phyloP scores from a whole-genome alignment of 1,284 basidiomycete genomes.

The Moesziomyces globuligerus region DNA sequence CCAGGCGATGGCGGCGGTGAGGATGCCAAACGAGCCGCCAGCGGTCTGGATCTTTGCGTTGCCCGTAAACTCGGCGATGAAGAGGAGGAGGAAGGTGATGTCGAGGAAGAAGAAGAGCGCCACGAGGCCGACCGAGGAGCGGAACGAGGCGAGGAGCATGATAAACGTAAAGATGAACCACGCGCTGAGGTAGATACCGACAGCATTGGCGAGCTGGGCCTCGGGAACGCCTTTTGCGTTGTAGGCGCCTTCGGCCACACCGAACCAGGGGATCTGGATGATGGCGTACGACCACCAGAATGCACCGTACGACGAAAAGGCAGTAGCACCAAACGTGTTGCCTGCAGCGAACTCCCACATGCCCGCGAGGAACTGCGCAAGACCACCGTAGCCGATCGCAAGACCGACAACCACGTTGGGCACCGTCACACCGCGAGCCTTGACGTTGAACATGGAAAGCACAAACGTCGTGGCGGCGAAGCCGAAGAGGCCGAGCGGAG shows the following conservation, averaged over 20 bases:
- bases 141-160: conserved; percentile 53
- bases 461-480: conserved; percentile 71
- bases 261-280: conserved; percentile 61
- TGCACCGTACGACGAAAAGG: conserved; percentile 68
- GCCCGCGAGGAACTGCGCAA: conserved; percentile 75
- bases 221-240: conserved; percentile 36
- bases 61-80: conserved; percentile 55
- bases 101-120: conserved; percentile 79
- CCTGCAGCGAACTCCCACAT: conserved; percentile 78
- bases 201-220: conserved; percentile 34
- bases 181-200: conserved; percentile 55
- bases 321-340: conserved; percentile 74
- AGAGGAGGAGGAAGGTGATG: conserved; percentile 70
- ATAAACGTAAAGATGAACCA: conserved; percentile 66
- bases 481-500: conserved; percentile 70
- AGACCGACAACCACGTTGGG: conserved; percentile 58
- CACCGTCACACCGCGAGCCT: conserved; percentile 56
- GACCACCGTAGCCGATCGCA: conserved; percentile 74
- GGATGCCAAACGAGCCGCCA: conserved; percentile 53
- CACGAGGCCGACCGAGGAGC: conserved; percentile 65
- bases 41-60: conserved; percentile 48
- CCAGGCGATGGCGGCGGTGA: conserved; percentile 60
- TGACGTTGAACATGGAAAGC: conserved; percentile 68
- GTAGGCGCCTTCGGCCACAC: conserved; percentile 31
- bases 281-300: conserved; percentile 62